Conservation (phyloP, 768 basidiomycete species). For the Albatrellus ellisii region DNA sequence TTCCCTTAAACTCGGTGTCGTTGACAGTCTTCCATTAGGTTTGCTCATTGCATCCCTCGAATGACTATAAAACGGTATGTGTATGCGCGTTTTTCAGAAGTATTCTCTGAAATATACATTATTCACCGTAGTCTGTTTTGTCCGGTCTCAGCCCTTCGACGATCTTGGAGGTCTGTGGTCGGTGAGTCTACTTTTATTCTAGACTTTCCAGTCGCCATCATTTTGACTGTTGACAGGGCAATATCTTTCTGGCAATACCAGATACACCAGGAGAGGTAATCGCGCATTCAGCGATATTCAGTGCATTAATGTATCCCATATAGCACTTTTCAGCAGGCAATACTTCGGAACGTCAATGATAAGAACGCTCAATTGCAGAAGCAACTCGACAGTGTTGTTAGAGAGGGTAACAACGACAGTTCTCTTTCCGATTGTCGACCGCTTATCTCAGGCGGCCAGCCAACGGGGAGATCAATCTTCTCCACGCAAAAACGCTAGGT, state of each 20-base stretch:
- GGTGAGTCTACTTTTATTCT: conserved; percentile 27
- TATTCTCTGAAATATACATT: conserved; percentile 4
- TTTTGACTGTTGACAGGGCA: conserved; percentile 32
- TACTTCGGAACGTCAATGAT: conserved; percentile 69
- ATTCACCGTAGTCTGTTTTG: conserved; percentile 52
- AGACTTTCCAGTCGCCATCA: background rate
- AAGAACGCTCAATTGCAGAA: conserved; percentile 76
- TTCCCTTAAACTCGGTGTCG: background rate
- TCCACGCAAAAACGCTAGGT: conserved; percentile 61
- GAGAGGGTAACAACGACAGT: conserved; percentile 59
- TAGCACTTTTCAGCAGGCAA: conserved; percentile 76
- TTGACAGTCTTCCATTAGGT: conserved; percentile 32
- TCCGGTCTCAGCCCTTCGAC: conserved; percentile 67
- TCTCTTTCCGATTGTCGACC: background rate
- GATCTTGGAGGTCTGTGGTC: conserved; percentile 72
- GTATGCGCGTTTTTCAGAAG: conserved; percentile 23
- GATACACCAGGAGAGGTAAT: conserved; percentile 71
- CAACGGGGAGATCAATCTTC: conserved; percentile 59
- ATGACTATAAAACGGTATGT: conserved; percentile 81
- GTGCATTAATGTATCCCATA: conserved; percentile 3
- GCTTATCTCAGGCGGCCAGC: conserved; percentile 27
- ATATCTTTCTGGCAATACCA: conserved; percentile 91
- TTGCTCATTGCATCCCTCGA: conserved; percentile 73
- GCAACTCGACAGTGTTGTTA: conserved; percentile 71
- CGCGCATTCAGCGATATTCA: background rate